Base-by-base conservation (phyloP, 805 yeast genomes). In the Metschnikowia cerradonensis region DNA sequence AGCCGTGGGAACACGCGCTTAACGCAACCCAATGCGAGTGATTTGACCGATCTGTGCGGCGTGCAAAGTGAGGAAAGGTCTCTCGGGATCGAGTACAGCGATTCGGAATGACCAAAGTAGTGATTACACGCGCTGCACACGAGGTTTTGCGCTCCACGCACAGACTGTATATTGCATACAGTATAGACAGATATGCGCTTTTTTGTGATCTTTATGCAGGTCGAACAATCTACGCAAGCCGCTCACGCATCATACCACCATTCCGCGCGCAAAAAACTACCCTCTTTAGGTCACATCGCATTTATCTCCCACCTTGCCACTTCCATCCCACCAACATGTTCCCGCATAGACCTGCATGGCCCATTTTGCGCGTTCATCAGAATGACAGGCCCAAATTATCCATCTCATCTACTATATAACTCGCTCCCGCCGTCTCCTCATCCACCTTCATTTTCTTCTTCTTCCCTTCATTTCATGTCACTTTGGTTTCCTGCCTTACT, bases 31-130 rank as follows among this genome's bases (percentile, higher is more conserved):
- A 17, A 35, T 14, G 39, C 15, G 33, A 17, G 26, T 6, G 23
- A 44, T 6, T 7, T 13, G 5, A 23, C 6, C 30, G 31, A 22
- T n/a, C 22, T 33, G 13, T 6, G 37, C 33, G 47, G 19, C 15
- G 14, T 35, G 22, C 47, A 44, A 17, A 22, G 47, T 10, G 62
- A 62, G 45, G 66, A 62, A 39, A 51, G 47, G 17, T 46, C 49
- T 35, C 53, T 60, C 39, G 65, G 60, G 11, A 57, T 61, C 37
- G 61, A 59, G 41, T 62, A 61, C 48, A 54, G 59, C 33, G 59
- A 56, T 42, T 52, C 54, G 15, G 52, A 50, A n/a, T 52, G 22
- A 48, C 31, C 20, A 14, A 35, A 13, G 26, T 34, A 17, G 47
- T 13, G 26, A 35, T 20, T 14, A 6, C 23, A 44, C 33, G 34